Evolutionary conservation across 805 yeast species (phyloP), one percentile per base, ranked within the genome.

Genomic region (Gaillardinia entomophila): DNA sequence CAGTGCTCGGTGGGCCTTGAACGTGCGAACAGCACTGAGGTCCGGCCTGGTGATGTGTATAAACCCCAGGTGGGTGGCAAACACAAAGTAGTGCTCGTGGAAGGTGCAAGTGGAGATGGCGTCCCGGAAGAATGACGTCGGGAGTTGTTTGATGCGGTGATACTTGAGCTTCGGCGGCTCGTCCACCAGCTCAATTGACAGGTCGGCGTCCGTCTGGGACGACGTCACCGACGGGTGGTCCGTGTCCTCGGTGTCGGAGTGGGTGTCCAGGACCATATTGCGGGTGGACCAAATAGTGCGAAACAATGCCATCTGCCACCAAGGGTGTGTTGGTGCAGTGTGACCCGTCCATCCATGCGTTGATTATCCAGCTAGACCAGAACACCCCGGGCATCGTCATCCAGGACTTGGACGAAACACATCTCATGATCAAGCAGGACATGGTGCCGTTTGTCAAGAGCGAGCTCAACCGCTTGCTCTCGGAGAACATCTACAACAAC

Each of bases 321-420:
- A 63, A 60, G 40, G 71, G 73, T 10, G 64, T 62, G 0, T 44
- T 66, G 25, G 68, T 66, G 12, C 68, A 56, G 36, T 66, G 97
- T 55, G 98, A 90, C 54, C 97, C 98, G 2, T 86, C 97, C 1
- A 88, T 90, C 41, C 73, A 79, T 41, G 96, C 97, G 0, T 66
- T 90, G 30, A 85, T 90, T 2, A 60, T 90, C 15, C 82, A 79
- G 52, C 82, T 90, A 27, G 97, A 92, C 55, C 63, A 86, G 0
- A 75, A 77, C 17, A 61, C 70, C 24, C 82, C 85, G 37, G 95
- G 88, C 44, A 80, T 92, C 2, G 63, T 63, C 1, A 44, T 66
- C 16, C 78, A 82, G 57, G 97, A 92, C 46, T 68, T 90, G 26
- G 97, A 92, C 52, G 97, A 89, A 28, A 85, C 92, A 1, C 97